A percentile compares a stretch with the other conserved stretches of the same genome.
Conservation (phyloP, 768 basidiomycete genomes). For the Clathrus columnatus region DNA sequence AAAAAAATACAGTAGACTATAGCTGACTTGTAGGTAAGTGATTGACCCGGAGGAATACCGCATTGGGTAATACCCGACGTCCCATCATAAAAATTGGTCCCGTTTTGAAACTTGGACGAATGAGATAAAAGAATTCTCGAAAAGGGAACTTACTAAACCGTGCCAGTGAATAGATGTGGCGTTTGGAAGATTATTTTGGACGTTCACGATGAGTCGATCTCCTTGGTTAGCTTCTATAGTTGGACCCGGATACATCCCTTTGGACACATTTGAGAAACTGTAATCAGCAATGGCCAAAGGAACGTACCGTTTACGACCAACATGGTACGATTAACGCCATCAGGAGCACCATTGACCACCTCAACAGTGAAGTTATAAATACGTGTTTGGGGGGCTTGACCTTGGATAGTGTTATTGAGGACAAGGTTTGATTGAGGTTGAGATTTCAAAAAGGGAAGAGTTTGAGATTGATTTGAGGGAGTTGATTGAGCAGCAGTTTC, state of each 20-base stretch:
- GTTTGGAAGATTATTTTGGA: slow-evolving; percentile 26
- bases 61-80: slow-evolving; percentile 40
- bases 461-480: neutral
- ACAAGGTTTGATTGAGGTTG: neutral
- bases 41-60: slow-evolving; percentile 42
- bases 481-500: neutral
- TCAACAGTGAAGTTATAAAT: slow-evolving; percentile 35
- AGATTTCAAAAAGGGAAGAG: neutral
- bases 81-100: slow-evolving; percentile 43
- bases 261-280: neutral
- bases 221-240: slow-evolving; percentile 30
- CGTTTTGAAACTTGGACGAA: slow-evolving; percentile 30
- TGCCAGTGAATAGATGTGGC: slow-evolving; percentile 31
- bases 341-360: slow-evolving; percentile 30
- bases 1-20: slow-evolving; percentile 1
- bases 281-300: neutral
- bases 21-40: slow-evolving; percentile 29
- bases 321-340: slow-evolving; percentile 34
- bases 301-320: slow-evolving; percentile 37
- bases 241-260: slow-evolving; percentile 28
- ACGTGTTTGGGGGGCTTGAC: slow-evolving; percentile 28
- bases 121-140: neutral
- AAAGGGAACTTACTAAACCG: slow-evolving; percentile 20
- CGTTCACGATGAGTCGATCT: slow-evolving; percentile 28
- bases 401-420: neutral